phyloP scores from a whole-genome alignment of 495 filamentous ascomycete species.

The Hyaloscypha bicolor region DNA sequence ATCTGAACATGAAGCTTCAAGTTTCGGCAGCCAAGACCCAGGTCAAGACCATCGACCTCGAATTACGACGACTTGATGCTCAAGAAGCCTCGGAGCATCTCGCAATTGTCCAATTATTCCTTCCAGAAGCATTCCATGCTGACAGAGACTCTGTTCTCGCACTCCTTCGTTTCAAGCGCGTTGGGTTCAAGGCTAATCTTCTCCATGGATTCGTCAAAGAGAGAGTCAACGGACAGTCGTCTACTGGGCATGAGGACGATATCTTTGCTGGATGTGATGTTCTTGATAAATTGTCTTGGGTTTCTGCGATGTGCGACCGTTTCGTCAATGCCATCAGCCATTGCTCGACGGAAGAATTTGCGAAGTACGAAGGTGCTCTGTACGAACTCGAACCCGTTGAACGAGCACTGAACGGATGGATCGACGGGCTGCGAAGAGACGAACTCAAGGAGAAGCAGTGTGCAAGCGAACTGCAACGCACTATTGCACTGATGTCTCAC shows the following conservation, averaged over 20 bases:
- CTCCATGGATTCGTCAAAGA: slow-evolving; percentile 81
- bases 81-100: slow-evolving; percentile 89
- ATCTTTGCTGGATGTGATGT: slow-evolving; percentile 76
- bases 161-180: slow-evolving; percentile 81
- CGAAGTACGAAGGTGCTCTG: slow-evolving; percentile 69
- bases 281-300: slow-evolving; percentile 83
- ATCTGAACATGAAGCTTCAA: slow-evolving; percentile 92
- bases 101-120: slow-evolving; percentile 81
- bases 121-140: slow-evolving; percentile 80
- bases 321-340: slow-evolving; percentile 77
- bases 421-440: slow-evolving; percentile 79
- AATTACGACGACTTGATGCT: slow-evolving; percentile 83
- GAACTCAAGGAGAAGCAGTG: slow-evolving; percentile 86
- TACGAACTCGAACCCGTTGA: slow-evolving; percentile 95
- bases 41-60: slow-evolving; percentile 89
- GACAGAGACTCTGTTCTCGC: slow-evolving; percentile 84
- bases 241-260: slow-evolving; percentile 66
- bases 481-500: slow-evolving; percentile 83
- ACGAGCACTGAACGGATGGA: slow-evolving; percentile 83
- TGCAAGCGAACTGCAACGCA: slow-evolving; percentile 75
- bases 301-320: slow-evolving; percentile 77
- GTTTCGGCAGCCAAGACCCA: slow-evolving; percentile 86
- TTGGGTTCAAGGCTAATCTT: slow-evolving; percentile 85
- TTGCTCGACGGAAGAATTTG: slow-evolving; percentile 78
- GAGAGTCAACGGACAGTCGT: slow-evolving; percentile 57